Evolutionary conservation across 2,329 filamentous ascomycete genomes (phyloP).

Genomic region (Cordyceps javanica): DNA sequence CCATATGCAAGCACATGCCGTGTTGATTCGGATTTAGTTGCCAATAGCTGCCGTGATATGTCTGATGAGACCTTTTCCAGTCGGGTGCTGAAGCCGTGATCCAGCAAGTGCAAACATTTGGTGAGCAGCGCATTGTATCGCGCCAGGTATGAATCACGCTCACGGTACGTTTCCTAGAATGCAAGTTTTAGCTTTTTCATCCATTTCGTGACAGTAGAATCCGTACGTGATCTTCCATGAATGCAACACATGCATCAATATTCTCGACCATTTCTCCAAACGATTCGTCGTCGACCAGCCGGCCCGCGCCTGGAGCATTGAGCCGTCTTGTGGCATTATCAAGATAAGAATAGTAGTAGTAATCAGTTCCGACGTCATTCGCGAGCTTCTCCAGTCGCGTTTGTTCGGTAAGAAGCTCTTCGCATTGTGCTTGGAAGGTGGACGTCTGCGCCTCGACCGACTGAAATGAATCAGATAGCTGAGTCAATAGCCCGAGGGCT

Average conservation of each 20-base stretch:
- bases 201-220: background rate
- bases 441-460: constrained; percentile 84
- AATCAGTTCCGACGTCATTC: constrained; percentile 77
- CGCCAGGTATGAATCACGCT: constrained; percentile 80
- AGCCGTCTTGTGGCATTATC: constrained; percentile 84
- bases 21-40: constrained; percentile 53
- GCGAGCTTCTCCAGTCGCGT: constrained; percentile 71
- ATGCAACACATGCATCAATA: constrained; percentile 83
- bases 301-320: constrained; percentile 85
- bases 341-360: constrained; percentile 92
- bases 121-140: constrained; percentile 77
- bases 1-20: constrained; percentile 55
- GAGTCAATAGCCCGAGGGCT: constrained; percentile 69
- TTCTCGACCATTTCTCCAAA: constrained; percentile 86
- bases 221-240: constrained; percentile 81
- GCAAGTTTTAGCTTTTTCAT: constrained; percentile 14
- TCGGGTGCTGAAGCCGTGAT: constrained; percentile 48
- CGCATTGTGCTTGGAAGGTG: constrained; percentile 89
- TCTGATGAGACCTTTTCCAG: constrained; percentile 49
- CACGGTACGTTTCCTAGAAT: constrained; percentile 70
- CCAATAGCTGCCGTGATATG: constrained; percentile 47
- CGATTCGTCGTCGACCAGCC: constrained; percentile 73
- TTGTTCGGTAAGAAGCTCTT: constrained; percentile 79
- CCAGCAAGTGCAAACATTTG: constrained; percentile 56
- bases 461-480: constrained; percentile 78